These are phyloP conservation scores for Podila minutissima DNA, from an alignment of 192 early-diverging fungal species.

Conservation along the genomic window DNA sequence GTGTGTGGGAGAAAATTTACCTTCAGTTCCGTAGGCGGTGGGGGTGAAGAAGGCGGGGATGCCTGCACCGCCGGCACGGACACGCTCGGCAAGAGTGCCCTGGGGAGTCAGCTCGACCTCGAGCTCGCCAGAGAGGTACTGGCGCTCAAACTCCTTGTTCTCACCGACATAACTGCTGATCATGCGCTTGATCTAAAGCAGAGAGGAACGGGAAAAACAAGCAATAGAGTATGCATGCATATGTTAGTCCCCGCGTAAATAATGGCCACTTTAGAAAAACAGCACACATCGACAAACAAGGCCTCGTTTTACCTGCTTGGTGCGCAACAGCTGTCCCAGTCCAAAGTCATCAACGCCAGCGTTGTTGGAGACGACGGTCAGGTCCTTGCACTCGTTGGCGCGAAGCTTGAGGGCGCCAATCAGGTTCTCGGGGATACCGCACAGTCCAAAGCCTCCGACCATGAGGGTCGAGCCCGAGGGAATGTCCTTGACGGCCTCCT, in stretches of 20 bases:
- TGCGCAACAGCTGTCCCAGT: constrained; percentile 71
- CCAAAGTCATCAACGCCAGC: constrained; percentile 80
- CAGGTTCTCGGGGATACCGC: constrained; percentile 84
- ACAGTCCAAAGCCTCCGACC: constrained; percentile 79
- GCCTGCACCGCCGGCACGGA: constrained; percentile 81
- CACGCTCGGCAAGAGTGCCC: constrained; percentile 79
- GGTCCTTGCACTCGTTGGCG: constrained; percentile 65
- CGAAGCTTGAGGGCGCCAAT: constrained; percentile 72
- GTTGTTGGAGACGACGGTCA: constrained; percentile 84
- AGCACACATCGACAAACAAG: neutral
- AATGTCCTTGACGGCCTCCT: constrained; percentile 70
- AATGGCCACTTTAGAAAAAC: neutral
- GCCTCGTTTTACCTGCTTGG: constrained; percentile 55
- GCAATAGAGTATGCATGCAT: too few species aligned
- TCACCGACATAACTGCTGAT: constrained; percentile 82
- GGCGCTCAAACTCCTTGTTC: constrained; percentile 84
- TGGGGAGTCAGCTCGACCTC: constrained; percentile 84
- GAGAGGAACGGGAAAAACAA: too few species aligned
- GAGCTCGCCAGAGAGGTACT: constrained; percentile 83
- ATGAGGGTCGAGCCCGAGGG: constrained; percentile 67
- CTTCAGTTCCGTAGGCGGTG: constrained; percentile 75
- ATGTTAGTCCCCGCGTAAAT: neutral
- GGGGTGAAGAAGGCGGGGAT: constrained; percentile 80
- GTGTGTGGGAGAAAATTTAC: constrained; percentile 1
- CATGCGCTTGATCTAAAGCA: constrained; percentile 75